Evolutionary conservation across 352 stramenopile species (phyloP), one percentile per base, ranked within the genome.

Genomic region (Phytopythium oedochilum): DNA sequence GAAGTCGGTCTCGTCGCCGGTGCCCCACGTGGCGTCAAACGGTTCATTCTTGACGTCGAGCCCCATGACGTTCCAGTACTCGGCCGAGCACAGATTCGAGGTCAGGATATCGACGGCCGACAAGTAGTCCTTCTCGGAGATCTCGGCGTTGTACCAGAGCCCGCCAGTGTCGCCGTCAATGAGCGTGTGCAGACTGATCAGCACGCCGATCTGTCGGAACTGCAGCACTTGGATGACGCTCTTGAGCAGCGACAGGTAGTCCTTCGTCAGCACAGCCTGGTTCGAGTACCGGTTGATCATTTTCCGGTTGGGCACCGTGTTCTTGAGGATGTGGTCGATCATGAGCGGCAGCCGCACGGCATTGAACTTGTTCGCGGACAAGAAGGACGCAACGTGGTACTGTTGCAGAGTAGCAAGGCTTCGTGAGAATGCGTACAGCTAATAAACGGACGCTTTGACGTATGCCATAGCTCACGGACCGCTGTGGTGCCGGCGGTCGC

Each of bases 121-220:
- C 26, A 86, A 34, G 29, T 73, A 82, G 8, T 70, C 51, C 10
- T 67, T 64, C 36, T 79, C 63, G 1, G 69, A 63, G 42, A 80
- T 50, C 4, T 58, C 59, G 17, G 61, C 56, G 38, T 55, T 73
- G 53, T 76, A 78, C 72, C 72, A 82, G 43, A 82, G 70, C 18
- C 58, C 60, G 17, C 60, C 69, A n/a, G 32, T 65, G 36, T 73
- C 63, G 29, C 56, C 59, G 7, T 40, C 52, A 2, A 61, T 59
- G 29, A 78, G 61, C 1, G 71, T 79, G 36, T 83, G 71, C 47
- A 86, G 56, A 39, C 71, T 83, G 12, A 84, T 53, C 0, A 81
- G 61, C 29, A 78, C 68, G n/a, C 65, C 68, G 20, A 81, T 68
- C 23, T 35, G 49, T 0, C 57, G 69, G 29, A 64, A 73, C 38